Conservation (phyloP, 2,329 filamentous ascomycete genomes). For the Sphaerulina musiva region DNA sequence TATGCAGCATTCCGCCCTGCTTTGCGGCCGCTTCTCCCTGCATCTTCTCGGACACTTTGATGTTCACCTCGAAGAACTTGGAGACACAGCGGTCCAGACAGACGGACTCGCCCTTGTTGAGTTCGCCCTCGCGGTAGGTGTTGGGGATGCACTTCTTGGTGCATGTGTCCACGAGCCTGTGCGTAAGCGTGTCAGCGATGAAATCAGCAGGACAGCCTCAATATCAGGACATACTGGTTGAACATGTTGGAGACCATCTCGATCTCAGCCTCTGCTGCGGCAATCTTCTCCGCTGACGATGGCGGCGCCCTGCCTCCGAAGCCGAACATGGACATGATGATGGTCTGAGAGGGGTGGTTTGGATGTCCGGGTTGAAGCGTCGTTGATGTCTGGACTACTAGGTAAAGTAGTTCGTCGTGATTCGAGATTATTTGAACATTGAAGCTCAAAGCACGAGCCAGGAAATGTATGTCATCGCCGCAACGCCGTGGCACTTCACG, state of each 20-base stretch:
- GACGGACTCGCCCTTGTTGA: constrained; percentile 98
- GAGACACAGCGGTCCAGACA: constrained; percentile 95
- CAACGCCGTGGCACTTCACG: constrained; percentile 2
- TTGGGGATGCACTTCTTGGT: constrained; percentile 86
- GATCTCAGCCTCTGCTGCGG: constrained; percentile 91
- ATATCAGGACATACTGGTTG: constrained; percentile 63
- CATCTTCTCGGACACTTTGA: constrained; percentile 96
- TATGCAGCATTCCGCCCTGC: constrained; percentile 43
- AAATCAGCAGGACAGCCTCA: neutral
- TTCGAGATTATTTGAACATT: neutral
- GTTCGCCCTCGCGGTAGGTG: constrained; percentile 89
- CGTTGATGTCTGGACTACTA: neutral
- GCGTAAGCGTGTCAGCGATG: constrained; percentile 1
- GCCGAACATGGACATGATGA: constrained; percentile 63
- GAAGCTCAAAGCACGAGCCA: neutral
- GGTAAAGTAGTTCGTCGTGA: neutral
- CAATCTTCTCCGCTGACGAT: constrained; percentile 94
- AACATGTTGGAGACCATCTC: constrained; percentile 98
- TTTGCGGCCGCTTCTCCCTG: constrained; percentile 72
- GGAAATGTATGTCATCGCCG: constrained; percentile 4
- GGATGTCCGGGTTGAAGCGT: neutral
- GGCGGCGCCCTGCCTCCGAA: constrained; percentile 69
- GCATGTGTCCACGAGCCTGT: constrained; percentile 71
- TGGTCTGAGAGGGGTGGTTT: neutral
- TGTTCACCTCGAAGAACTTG: constrained; percentile 98